Base-by-base conservation (phyloP, 441 rosid species). In the Gossypium laxum region DNA sequence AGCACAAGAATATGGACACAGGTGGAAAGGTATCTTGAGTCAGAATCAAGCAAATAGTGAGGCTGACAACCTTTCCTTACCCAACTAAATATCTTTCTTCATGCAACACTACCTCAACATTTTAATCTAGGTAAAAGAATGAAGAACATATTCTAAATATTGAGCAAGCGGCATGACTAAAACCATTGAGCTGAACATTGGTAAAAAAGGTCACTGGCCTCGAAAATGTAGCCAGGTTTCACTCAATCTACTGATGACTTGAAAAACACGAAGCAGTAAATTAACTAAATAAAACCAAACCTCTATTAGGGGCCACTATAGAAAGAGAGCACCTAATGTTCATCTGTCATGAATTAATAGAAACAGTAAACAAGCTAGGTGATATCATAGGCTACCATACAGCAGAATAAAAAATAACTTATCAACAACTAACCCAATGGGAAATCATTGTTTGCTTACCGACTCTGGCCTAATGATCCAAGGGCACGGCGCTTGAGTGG, bases 391-490 rank as follows among this genome's bases (percentile, higher is more conserved):
- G 48, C 66, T 34, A 61, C 66, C 48, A 55, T 14, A 60, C 19
- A 72, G 58, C 11, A 54, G 61, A 12, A 0, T 28, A 10, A 76
- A 67, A 12, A 28, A 41, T 47, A 54, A 18, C 4, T 21, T 14
- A 58, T 15, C 17, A 34, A 52, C 5, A 54, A 55, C 24, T 26
- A 72, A 62, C 32, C 45, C 50, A 71, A 17, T 10, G 75, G 57
- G 58, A 79, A 77, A 63, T 45, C 72, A 77, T 22, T 51, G 55
- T 76, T 60, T 51, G 79, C 95, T 78, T 76, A 90, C 98, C 97
- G 82, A 75, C 96, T 93, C 85, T 91, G 86, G 75, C 98, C 98
- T 62, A 93, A 77, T 45, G 98, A 90, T 69, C 98, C 98, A 19
- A 91, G 97, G 54, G 93, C 91, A 69, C 81, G 79, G 41, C 86